Evolutionary conservation across 129 eudicot species (phyloP), one percentile per base, ranked within the genome.

Genomic region (Arctium lappa): DNA sequence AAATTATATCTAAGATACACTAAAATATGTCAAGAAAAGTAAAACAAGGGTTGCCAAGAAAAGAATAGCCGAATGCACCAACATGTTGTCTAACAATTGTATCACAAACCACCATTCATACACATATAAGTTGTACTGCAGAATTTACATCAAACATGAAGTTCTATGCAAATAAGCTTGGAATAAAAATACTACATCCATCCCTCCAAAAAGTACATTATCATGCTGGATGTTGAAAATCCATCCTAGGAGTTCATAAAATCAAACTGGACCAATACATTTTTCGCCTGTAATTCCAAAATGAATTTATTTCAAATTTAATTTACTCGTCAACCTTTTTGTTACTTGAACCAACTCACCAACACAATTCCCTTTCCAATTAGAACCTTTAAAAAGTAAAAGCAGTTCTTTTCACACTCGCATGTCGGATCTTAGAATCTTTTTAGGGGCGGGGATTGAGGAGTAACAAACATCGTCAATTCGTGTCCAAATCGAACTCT

Each of bases 391-490:
- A 36, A 62, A 62, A 78, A 12, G 82, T 13, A 68, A 79, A 79
- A 68, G 74, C 75, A 79, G 32, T 30, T 79, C 66, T 68, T 79
- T 79, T 42, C 82, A 79, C 82, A 66, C 30, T 79, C 40, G 5
- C 74, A 39, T n/a, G 75, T 29, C 75, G 30, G 40, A 30, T 68
- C 63, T 42, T 71, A 36, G 50, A 53, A 56, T 77, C 39, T 75
- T 48, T 46, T 18, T 6, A 6, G 8, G 7, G 40, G 39, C 3
- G 40, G 73, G 40, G 16, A 32, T 1, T 46, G 10, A 16, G 4
- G 38, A 9, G 73, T 46, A 5, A 36, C 72, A 62, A 77, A n/a
- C 70, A 33, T 29, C 48, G 3, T 56, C 29, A 65, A 38, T 15
- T 66, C 74, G 9, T 69, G 44, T 62, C 63, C 22, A 37, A 36